Conservation (phyloP, 495 filamentous ascomycete genomes). For the Neohortaea acidophila region DNA sequence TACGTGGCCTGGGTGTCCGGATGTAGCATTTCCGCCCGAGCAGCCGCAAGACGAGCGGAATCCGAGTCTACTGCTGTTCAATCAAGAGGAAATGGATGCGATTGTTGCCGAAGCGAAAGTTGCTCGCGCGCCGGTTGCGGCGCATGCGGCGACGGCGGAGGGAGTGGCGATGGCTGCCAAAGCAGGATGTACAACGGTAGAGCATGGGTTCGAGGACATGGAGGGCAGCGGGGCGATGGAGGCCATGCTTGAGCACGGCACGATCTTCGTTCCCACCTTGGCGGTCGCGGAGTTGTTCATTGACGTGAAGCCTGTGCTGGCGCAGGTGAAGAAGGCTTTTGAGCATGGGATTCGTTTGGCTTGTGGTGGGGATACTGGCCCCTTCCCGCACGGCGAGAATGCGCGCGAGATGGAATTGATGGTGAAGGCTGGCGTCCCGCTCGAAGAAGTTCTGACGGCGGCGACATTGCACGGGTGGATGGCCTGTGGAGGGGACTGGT, state of each 20-base stretch:
- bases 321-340: constrained; percentile 24
- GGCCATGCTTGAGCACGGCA: constrained; percentile 27
- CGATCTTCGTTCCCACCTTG: constrained; percentile 37
- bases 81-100: constrained; percentile 36
- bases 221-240: constrained; percentile 21
- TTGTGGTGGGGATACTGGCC: constrained; percentile 37
- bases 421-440: constrained; percentile 34
- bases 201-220: constrained; percentile 33
- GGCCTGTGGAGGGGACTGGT: constrained; percentile 35
- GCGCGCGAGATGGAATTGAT: constrained; percentile 36
- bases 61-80: constrained; percentile 30
- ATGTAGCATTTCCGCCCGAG: constrained; percentile 14
- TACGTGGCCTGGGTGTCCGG: constrained; percentile 13
- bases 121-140: constrained; percentile 31
- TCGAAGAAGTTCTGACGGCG: constrained; percentile 33
- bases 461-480: constrained; percentile 37
- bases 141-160: constrained; percentile 30
- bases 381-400: constrained; percentile 37
- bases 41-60: constrained; percentile 23
- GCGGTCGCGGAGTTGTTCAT: constrained; percentile 26
- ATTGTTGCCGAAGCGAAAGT: constrained; percentile 34
- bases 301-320: constrained; percentile 15
- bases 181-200: constrained; percentile 37
- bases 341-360: constrained; percentile 33
- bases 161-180: constrained; percentile 33